Evolutionary conservation across 2,329 filamentous ascomycete species (phyloP), one percentile per base, ranked within the genome.

Genomic region (Akanthomyces lecanii): DNA sequence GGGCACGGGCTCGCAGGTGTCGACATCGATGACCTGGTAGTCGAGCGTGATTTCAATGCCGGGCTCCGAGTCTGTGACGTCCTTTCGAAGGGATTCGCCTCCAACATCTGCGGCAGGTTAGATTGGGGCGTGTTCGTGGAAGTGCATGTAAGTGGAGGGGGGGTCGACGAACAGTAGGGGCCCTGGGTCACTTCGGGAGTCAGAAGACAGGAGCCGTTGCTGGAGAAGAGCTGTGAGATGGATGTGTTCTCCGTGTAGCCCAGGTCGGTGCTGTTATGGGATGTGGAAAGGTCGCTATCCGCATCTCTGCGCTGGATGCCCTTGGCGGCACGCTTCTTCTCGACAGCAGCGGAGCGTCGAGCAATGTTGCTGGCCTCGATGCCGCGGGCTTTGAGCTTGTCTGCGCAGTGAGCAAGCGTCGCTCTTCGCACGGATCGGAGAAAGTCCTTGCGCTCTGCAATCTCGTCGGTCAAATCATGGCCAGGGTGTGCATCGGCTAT

Each of bases 171-270:
- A 74, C 79, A 68, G 72, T 78, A 69, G 66, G 82, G 82, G 2
- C 81, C 81, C 67, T 82, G 74, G 3, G 79, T 83, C 12, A 79
- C 78, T 66, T 83, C 81, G 0, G 80, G 79, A 4, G 75, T 78
- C 30, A 84, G 72, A 12, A 82, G 73, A 61, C 82, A 84, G 18
- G 78, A 76, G 33, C 71, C 73, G 56, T 75, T 75, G 25, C 73
- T 72, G 3, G 74, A 70, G 64, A 80, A 80, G 10, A 79, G 69
- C 63, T 66, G 71, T 53, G 68, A 67, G 7, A 73, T 66, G 11
- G 70, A 67, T 2, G 74, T 74, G 33, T 71, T 65, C 5, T 67
- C 51, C 11, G 69, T 73, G 65, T 73, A 76, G 6, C 71, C 70
- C 21, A 69, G 62, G 30, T 72, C 71, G 8, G 77, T 77, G 62